phyloP scores from a whole-genome alignment of 2,329 filamentous ascomycete genomes.

The Pyrenochaeta sp. region DNA sequence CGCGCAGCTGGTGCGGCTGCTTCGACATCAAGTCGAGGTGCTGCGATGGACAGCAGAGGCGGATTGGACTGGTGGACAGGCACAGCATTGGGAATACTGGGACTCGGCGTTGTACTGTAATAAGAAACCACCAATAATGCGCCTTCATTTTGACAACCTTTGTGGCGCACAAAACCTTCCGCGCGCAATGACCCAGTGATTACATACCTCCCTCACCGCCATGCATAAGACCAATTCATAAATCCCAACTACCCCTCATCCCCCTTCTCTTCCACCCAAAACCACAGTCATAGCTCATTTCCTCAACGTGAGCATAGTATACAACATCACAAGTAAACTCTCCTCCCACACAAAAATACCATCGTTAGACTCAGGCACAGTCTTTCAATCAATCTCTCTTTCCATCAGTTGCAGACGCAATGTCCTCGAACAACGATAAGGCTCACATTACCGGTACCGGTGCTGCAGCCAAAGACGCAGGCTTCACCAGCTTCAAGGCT shows the following conservation, averaged over 20 bases:
- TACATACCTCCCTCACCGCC: not conserved
- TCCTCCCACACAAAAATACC: too few species aligned
- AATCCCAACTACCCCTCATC: too few species aligned
- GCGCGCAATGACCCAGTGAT: slow-evolving; percentile 57
- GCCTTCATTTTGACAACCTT: not conserved
- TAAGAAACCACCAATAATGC: not conserved
- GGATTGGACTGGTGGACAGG: slow-evolving; percentile 13
- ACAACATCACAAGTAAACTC: too few species aligned
- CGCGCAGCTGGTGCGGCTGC: slow-evolving; percentile 1
- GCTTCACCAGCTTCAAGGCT: slow-evolving; percentile 18
- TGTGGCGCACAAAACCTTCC: slow-evolving; percentile 2
- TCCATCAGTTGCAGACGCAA: not conserved
- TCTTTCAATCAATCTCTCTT: not conserved
- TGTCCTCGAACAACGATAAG: slow-evolving; percentile 8
- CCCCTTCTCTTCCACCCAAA: too few species aligned
- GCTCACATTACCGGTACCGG: slow-evolving; percentile 11
- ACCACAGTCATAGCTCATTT: too few species aligned
- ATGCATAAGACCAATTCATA: too few species aligned
- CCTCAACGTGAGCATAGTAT: too few species aligned
- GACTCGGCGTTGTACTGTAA: slow-evolving; percentile 1
- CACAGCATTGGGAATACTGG: slow-evolving; percentile 13
- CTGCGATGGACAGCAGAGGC: slow-evolving; percentile 1
- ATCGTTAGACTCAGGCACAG: too few species aligned
- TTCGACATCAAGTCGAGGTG: slow-evolving; percentile 18
- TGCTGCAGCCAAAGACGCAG: slow-evolving; percentile 21